Evolutionary conservation across 129 eudicot species (phyloP).

Genomic region (Deinandra increscens): DNA sequence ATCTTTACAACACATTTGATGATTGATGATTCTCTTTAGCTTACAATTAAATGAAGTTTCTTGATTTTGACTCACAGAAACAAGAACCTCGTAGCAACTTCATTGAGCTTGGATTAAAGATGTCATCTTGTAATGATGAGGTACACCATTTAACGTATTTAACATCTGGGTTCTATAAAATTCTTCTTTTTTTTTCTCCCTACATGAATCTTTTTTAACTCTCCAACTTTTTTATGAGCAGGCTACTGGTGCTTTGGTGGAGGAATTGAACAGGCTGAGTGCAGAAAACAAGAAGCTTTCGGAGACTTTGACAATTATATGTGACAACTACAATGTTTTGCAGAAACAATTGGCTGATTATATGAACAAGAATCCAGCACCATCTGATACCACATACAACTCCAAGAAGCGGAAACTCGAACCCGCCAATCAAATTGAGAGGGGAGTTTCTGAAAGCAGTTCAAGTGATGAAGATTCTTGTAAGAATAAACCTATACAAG

Average conservation of each 20-base stretch:
- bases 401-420: slow-evolving; percentile 54
- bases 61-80: slow-evolving; percentile 43
- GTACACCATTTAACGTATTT: slow-evolving; percentile 40
- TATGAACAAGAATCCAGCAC: slow-evolving; percentile 47
- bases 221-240: slow-evolving; percentile 16
- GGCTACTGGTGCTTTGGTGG: slow-evolving; percentile 55
- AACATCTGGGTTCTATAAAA: no score
- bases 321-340: slow-evolving; percentile 79
- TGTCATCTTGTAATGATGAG: slow-evolving; percentile 47
- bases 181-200: background rate
- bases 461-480: slow-evolving; percentile 88
- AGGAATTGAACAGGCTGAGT: slow-evolving; percentile 73
- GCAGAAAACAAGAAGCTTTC: slow-evolving; percentile 83
- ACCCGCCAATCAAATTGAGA: slow-evolving; percentile 26
- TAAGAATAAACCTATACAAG: slow-evolving; percentile 73
- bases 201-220: background rate
- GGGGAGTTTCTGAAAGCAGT: slow-evolving; percentile 61
- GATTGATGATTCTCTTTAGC: slow-evolving; percentile 14
- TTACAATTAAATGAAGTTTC: slow-evolving; percentile 12
- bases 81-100: slow-evolving; percentile 55
- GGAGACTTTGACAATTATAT: slow-evolving; percentile 62
- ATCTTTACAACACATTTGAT: no score
- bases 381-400: slow-evolving; percentile 24
- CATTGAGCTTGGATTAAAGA: slow-evolving; percentile 53
- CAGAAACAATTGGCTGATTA: slow-evolving; percentile 56